phyloP scores from a whole-genome alignment of 1,139 yeast genomes.

The Suhomyces wounanorum region DNA sequence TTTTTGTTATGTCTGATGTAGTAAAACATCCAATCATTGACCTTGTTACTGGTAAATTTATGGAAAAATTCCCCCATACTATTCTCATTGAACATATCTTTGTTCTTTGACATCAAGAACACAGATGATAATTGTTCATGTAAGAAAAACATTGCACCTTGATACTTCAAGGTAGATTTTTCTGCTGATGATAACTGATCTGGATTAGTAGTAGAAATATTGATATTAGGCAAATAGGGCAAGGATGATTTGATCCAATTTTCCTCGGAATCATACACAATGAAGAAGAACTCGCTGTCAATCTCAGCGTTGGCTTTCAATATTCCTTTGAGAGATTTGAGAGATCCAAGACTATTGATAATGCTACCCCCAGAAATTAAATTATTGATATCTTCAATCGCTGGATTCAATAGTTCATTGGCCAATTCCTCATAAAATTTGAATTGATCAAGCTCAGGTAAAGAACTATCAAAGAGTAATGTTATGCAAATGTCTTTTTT shows the following conservation, averaged over 20 bases:
- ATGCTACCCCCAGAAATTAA: slow-evolving; percentile 21
- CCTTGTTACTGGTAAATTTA: slow-evolving; percentile 42
- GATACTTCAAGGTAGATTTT: slow-evolving; percentile 16
- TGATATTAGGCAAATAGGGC: slow-evolving; percentile 35
- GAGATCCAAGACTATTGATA: slow-evolving; percentile 34
- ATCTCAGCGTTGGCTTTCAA: slow-evolving; percentile 18
- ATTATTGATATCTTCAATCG: slow-evolving; percentile 27
- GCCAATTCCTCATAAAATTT: slow-evolving; percentile 28
- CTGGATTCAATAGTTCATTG: slow-evolving; percentile 22
- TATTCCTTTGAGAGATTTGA: slow-evolving; percentile 29
- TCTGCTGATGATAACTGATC: slow-evolving; percentile 14
- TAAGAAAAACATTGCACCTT: slow-evolving; percentile 38
- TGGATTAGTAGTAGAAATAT: slow-evolving; percentile 7
- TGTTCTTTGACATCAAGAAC: slow-evolving; percentile 29
- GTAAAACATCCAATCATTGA: slow-evolving; percentile 50
- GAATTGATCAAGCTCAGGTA: slow-evolving; percentile 22
- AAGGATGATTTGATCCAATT: slow-evolving; percentile 39
- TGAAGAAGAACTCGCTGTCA: slow-evolving; percentile 42
- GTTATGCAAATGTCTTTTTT: slow-evolving; percentile 29
- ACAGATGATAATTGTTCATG: slow-evolving; percentile 44
- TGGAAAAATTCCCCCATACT: slow-evolving; percentile 41
- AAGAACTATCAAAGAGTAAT: slow-evolving; percentile 35
- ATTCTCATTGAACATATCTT: slow-evolving; percentile 25
- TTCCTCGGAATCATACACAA: slow-evolving; percentile 32
- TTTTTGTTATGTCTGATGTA: slow-evolving; percentile 34